Base-by-base conservation (phyloP, 805 yeast genomes). In the Barnettozyma sp. region DNA sequence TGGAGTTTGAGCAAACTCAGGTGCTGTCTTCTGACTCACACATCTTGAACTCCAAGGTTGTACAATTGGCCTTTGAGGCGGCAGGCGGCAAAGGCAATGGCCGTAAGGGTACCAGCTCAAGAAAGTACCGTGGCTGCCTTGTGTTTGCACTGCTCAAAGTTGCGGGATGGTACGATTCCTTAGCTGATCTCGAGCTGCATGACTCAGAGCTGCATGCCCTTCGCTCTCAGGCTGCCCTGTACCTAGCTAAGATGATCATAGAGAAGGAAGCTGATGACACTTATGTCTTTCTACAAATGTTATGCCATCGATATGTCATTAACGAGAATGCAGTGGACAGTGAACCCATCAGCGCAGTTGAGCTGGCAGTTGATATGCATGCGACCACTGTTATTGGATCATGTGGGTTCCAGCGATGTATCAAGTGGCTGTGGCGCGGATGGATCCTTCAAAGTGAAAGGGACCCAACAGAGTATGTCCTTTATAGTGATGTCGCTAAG, bases 391-490 rank as follows among this genome's bases (percentile, higher is more conserved):
- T 85, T 13, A 83, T 87, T 48, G 78, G 86, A 2, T 75, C 94
- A 0, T 63, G 80, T 7, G 95, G 95, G 0, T 86, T 76, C 56
- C 95, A 86, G 58, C 63, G 94, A 36, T 84, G 95, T 60, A 70
- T 85, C 50, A 76, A 79, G 46, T 86, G 95, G 94, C 58, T 86
- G 33, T 86, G 96, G 96, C 65, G 88, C 38, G 96, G 96, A 20
- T 84, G 95, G 94, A 82, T 86, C 43, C 69, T 82, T 34, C 95
- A 85, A 58, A 72, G 81, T 16, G 73, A 77, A 10, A 57, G 55
- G 11, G 85, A 84, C 52, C 84, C 92, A 6, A 68, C 72, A 17
- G 75, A 77, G 12, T 86, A 81, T 48, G 78, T 74, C 18, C 51
- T 78, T 38, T 84, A 80, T 55, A 71, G 68, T 42, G 76, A 76